Percentiles rank a stretch among this genome's conserved stretches.
Evolutionary conservation across 768 basidiomycete species (phyloP).

Genomic region (Cyathus striatus): DNA sequence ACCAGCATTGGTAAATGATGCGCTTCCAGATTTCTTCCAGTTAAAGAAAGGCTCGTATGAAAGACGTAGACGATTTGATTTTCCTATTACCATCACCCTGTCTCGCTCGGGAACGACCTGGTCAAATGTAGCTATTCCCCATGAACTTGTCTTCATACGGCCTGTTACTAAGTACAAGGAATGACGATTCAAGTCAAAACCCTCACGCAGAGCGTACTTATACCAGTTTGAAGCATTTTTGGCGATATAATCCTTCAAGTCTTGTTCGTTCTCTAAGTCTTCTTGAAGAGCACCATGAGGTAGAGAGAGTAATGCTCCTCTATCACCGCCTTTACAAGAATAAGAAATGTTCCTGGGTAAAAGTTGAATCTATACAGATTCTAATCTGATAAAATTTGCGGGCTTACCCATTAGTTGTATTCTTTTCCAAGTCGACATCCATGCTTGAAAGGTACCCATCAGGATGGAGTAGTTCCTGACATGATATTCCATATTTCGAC

Average conservation of each 20-base stretch:
- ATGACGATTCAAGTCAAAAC: background rate
- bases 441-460: background rate
- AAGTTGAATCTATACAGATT: background rate
- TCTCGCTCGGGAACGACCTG: background rate
- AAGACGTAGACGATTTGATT: background rate
- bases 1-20: background rate
- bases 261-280: conserved; percentile 1
- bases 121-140: conserved; percentile 5
- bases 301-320: conserved; percentile 6
- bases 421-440: background rate
- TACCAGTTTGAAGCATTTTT: conserved; percentile 1
- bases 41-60: background rate
- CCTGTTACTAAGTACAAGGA: conserved; percentile 7
- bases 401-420: background rate
- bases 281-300: conserved; percentile 8
- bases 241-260: background rate
- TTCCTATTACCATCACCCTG: conserved; percentile 1
- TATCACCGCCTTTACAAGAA: conserved; percentile 1
- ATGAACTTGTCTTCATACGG: conserved; percentile 2
- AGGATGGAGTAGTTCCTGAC: background rate
- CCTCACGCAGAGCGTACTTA: background rate
- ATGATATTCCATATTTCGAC: background rate
- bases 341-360: background rate
- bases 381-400: background rate
- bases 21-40: background rate